Percentiles rank a stretch among this genome's conserved stretches.
These are phyloP conservation scores for Teunomyces atbi DNA, from an alignment of 805 yeast species.

Conservation along the genomic window DNA sequence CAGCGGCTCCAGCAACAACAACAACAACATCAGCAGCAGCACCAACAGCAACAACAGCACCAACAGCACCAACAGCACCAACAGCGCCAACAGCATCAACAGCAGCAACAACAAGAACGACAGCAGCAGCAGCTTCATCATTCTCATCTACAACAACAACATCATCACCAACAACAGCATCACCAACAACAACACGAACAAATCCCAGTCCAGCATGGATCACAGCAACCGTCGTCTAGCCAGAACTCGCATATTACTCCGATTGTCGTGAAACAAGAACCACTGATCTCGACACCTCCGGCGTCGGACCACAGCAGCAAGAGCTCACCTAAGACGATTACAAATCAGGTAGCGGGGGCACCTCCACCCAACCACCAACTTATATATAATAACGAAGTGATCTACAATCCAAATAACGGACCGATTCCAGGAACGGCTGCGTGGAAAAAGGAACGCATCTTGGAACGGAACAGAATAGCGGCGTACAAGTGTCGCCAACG, in stretches of 20 bases:
- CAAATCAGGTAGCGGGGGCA: constrained; percentile 33
- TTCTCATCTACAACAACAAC: constrained; percentile 4
- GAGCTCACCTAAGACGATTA: constrained; percentile 4
- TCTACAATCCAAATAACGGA: constrained; percentile 51
- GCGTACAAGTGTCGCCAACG: constrained; percentile 69
- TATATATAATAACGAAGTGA: constrained; percentile 55
- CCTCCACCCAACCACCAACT: constrained; percentile 51
- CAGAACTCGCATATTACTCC: not conserved
- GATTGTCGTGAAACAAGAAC: constrained; percentile 1
- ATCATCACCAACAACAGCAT: not conserved
- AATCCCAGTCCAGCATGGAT: not conserved
- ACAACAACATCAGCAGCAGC: constrained; percentile 7
- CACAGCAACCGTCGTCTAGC: not conserved
- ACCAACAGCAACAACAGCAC: constrained; percentile 15
- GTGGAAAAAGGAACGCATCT: constrained; percentile 64
- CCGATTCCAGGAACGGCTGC: constrained; percentile 63
- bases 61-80: not conserved
- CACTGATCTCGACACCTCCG: constrained; percentile 2
- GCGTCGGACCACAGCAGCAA: constrained; percentile 5
- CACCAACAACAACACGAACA: not conserved
- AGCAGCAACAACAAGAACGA: not conserved
- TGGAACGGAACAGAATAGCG: constrained; percentile 65
- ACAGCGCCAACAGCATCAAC: no score
- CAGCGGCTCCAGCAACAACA: constrained; percentile 11
- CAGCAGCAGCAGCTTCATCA: constrained; percentile 7